Evolutionary conservation across 2,329 filamentous ascomycete species (phyloP).

Genomic region (Apiospora phragmitis): DNA sequence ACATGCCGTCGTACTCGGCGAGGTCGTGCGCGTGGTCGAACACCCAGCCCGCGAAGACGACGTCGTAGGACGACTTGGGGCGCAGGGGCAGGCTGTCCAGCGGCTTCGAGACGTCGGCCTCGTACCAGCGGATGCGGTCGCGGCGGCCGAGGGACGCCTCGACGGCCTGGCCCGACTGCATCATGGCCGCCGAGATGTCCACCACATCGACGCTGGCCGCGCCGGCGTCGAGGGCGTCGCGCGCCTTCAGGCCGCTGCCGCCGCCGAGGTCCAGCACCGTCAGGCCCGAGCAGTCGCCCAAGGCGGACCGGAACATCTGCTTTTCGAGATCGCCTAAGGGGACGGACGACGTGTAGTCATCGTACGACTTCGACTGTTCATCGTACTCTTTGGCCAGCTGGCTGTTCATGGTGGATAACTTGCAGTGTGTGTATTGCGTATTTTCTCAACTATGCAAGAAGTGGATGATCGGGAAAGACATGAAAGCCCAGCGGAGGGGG

Average conservation of each 20-base stretch:
- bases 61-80: slow-evolving; percentile 18
- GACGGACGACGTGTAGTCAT: background rate
- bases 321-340: slow-evolving; percentile 25
- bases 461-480: background rate
- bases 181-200: slow-evolving; percentile 29
- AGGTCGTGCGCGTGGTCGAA: slow-evolving; percentile 18
- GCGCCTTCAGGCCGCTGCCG: slow-evolving; percentile 29
- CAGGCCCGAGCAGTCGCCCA: slow-evolving; percentile 24
- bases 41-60: slow-evolving; percentile 22
- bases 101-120: slow-evolving; percentile 18
- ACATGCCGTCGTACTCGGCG: slow-evolving; percentile 19
- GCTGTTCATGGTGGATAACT: background rate
- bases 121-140: slow-evolving; percentile 9
- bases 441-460: background rate
- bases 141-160: slow-evolving; percentile 11
- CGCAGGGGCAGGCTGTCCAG: slow-evolving; percentile 15
- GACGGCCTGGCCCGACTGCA: slow-evolving; percentile 20
- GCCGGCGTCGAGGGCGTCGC: slow-evolving; percentile 25
- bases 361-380: slow-evolving; percentile 13
- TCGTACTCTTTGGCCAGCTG: slow-evolving; percentile 16
- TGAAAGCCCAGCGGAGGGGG: no score
- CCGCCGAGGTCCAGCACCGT: slow-evolving; percentile 32
- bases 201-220: slow-evolving; percentile 29
- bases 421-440: background rate
- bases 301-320: slow-evolving; percentile 29